These are phyloP conservation scores for Ilyonectria mors-panacis DNA, from an alignment of 2,329 filamentous ascomycete species.

Conservation along the genomic window DNA sequence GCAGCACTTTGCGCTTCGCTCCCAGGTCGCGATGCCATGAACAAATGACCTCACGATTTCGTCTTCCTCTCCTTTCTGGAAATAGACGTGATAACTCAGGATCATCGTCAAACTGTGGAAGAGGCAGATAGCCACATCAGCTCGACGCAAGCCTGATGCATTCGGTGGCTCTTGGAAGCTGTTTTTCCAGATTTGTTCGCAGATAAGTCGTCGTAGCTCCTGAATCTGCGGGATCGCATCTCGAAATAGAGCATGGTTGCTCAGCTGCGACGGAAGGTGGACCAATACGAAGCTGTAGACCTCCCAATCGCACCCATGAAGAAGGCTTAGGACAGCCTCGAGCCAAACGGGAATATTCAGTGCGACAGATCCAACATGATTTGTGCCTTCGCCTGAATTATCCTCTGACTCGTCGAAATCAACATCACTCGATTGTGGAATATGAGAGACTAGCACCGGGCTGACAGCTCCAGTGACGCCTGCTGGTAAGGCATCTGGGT, in stretches of 20 bases:
- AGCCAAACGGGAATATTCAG: constrained; percentile 80
- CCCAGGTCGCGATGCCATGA: constrained; percentile 85
- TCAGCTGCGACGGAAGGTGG: constrained; percentile 88
- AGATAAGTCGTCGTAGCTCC: constrained; percentile 81
- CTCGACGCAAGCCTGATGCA: constrained; percentile 84
- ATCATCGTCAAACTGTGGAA: constrained; percentile 90
- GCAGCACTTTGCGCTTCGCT: constrained; percentile 90
- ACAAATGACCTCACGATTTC: constrained; percentile 91
- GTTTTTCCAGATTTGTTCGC: constrained; percentile 85
- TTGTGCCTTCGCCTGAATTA: constrained; percentile 30
- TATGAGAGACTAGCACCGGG: constrained; percentile 64
- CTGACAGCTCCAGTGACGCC: constrained; percentile 62
- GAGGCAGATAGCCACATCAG: constrained; percentile 89
- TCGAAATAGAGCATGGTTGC: constrained; percentile 89
- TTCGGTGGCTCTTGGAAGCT: constrained; percentile 86
- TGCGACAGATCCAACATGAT: constrained; percentile 56
- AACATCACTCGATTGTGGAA: constrained; percentile 40
- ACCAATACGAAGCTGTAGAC: constrained; percentile 92
- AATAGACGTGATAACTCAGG: constrained; percentile 90
- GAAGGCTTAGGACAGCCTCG: constrained; percentile 80
- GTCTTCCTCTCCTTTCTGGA: constrained; percentile 88
- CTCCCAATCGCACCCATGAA: constrained; percentile 88
- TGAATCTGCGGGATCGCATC: constrained; percentile 82
- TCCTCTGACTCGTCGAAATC: constrained; percentile 37
- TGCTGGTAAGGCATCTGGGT: constrained; percentile 69